phyloP scores from a whole-genome alignment of 106 monocot species.

The Apostasia ramifera region DNA sequence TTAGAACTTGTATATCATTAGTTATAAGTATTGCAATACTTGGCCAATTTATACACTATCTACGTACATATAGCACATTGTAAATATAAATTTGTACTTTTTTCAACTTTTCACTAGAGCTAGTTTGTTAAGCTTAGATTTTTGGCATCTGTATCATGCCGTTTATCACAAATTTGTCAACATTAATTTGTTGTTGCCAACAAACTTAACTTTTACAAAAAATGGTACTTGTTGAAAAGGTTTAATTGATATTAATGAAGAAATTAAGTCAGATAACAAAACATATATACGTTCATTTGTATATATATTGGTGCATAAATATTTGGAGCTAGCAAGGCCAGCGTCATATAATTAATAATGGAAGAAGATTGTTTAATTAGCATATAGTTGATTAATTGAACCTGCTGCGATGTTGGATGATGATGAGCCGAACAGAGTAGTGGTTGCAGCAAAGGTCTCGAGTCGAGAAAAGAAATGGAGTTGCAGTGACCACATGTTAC shows the following conservation, averaged over 20 bases:
- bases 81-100: no score
- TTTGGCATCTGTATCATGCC: no score
- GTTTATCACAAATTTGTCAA: no score
- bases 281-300: neutral
- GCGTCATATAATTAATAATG: neutral
- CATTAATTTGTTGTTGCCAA: no score
- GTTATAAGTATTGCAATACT: no score
- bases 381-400: neutral
- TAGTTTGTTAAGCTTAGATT: no score
- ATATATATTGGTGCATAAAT: no score
- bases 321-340: no score
- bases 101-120: no score
- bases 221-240: conserved; percentile 20
- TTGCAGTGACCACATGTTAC: conserved; percentile 94
- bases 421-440: conserved; percentile 22
- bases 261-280: neutral
- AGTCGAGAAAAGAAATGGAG: conserved; percentile 59
- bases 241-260: neutral
- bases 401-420: conserved; percentile 34
- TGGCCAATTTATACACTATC: no score
- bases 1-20: no score
- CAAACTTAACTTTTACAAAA: conserved; percentile 34
- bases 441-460: conserved; percentile 29
- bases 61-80: no score
- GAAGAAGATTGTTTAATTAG: neutral